Evolutionary conservation across 805 yeast species (phyloP), one percentile per base, ranked within the genome.

Genomic region (Pichia scutulata): DNA sequence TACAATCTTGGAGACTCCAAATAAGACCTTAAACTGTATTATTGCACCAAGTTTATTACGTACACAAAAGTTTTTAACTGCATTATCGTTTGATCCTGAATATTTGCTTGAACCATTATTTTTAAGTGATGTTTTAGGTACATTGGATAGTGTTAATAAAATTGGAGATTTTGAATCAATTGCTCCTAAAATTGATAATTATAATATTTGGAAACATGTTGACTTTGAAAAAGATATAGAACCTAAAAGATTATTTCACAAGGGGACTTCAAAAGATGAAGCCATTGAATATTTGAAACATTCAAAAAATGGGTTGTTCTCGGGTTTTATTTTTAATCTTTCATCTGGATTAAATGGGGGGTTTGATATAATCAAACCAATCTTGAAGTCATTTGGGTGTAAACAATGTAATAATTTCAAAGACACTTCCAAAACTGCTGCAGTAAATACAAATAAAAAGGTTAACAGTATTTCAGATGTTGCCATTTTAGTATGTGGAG

Each of bases 31-130:
- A 7, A 72, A 71, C 44, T 64, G 73, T 42, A 77, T 86, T 12
- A 78, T 90, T 12, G 90, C 97, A 0, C 96, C 97, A 1, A 80
- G 80, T 53, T 73, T 85, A n/a, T 62, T 86, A 58, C 72, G 97
- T 56, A 92, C 98, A 0, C 96, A 86, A 51, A 93, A 92, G 67
- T 90, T 92, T 60, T 72, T 92, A 48, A 76, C 77, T 41, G 80
- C 89, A 21, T 67, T 89, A 46, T 78, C 89, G 47, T 71, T 71
- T 41, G 80, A 73, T 44, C 75, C 79, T 10, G 65, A 68, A n/a
- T 66, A 70, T 48, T 76, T 82, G 3, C 56, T 86, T 1, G 76
- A 78, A 30, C 87, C 89, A 0, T 60, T 66, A 4, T 83, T 80
- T 52, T 52, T 83, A 2, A 66, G 66, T 2, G 79, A 77, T 41